phyloP scores from a whole-genome alignment of 202 grass and related monocot genomes.

The Cymbopogon flexuosus region DNA sequence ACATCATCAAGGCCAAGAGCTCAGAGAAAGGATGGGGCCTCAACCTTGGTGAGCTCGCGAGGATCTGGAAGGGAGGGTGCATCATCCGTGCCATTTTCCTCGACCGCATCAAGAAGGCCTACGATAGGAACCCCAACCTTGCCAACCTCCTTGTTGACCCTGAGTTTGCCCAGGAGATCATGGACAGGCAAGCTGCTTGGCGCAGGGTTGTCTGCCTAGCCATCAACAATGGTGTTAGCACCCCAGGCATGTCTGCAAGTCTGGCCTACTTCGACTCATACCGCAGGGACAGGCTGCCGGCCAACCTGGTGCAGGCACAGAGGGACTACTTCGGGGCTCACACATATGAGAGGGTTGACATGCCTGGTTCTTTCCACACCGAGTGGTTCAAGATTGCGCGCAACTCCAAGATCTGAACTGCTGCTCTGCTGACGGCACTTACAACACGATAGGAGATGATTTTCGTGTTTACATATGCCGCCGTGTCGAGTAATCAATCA shows the following conservation, averaged over 20 bases:
- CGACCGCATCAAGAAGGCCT: constrained; percentile 85
- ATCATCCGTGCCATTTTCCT: constrained; percentile 90
- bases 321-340: constrained; percentile 79
- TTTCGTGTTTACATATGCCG: not conserved
- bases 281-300: constrained; percentile 62
- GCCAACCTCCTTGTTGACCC: constrained; percentile 78
- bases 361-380: constrained; percentile 66
- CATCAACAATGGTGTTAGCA: constrained; percentile 79
- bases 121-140: constrained; percentile 58
- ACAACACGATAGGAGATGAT: not conserved
- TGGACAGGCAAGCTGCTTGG: constrained; percentile 76
- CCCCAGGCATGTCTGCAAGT: constrained; percentile 66
- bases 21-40: constrained; percentile 72
- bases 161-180: constrained; percentile 75
- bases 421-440: not conserved
- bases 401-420: constrained; percentile 49
- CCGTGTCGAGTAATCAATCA: not conserved
- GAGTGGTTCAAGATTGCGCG: constrained; percentile 83
- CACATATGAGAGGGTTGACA: constrained; percentile 79
- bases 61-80: constrained; percentile 94
- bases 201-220: constrained; percentile 65
- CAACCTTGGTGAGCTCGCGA: constrained; percentile 74
- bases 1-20: constrained; percentile 80
- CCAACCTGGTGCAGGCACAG: constrained; percentile 81
- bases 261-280: constrained; percentile 83